Evolutionary conservation across 2,329 filamentous ascomycete genomes (phyloP).

Genomic region (Hypoxylon sp.): DNA sequence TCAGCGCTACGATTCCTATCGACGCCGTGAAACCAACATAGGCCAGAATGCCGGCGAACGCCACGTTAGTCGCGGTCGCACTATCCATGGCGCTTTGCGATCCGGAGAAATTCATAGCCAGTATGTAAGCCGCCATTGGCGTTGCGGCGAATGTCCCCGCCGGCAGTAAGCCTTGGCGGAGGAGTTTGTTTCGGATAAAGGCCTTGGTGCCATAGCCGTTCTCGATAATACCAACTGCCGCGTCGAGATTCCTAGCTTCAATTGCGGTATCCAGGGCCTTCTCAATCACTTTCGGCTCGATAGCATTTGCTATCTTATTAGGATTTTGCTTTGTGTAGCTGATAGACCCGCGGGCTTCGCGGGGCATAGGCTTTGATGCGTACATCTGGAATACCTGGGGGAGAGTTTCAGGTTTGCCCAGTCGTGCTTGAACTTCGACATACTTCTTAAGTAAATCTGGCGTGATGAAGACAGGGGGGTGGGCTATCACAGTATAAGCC

Average conservation of each 20-base stretch:
- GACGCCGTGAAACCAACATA: slow-evolving; percentile 87
- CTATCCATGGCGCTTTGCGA: slow-evolving; percentile 84
- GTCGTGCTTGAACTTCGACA: slow-evolving; percentile 79
- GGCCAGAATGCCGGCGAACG: slow-evolving; percentile 84
- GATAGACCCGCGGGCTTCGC: slow-evolving; percentile 70
- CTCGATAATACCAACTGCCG: slow-evolving; percentile 82
- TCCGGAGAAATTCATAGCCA: slow-evolving; percentile 76
- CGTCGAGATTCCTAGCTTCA: slow-evolving; percentile 80
- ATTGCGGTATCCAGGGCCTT: slow-evolving; percentile 85
- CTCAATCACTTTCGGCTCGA: slow-evolving; percentile 79
- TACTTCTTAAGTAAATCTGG: slow-evolving; percentile 80
- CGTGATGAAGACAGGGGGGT: slow-evolving; percentile 85
- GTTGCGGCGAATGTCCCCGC: slow-evolving; percentile 68
- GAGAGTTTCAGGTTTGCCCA: slow-evolving; percentile 81
- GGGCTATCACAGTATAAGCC: slow-evolving; percentile 78
- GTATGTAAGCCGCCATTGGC: slow-evolving; percentile 77
- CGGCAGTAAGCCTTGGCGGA: slow-evolving; percentile 75
- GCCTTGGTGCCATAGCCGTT: slow-evolving; percentile 76
- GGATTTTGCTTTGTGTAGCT: slow-evolving; percentile 75
- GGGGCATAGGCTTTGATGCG: slow-evolving; percentile 83
- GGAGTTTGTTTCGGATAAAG: slow-evolving; percentile 76
- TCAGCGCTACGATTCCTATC: slow-evolving; percentile 85
- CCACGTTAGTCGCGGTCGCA: slow-evolving; percentile 79
- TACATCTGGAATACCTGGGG: slow-evolving; percentile 86
- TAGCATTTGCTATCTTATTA: slow-evolving; percentile 77